Base-by-base conservation (phyloP, 345 rosid species). In the Murraya koenigii region DNA sequence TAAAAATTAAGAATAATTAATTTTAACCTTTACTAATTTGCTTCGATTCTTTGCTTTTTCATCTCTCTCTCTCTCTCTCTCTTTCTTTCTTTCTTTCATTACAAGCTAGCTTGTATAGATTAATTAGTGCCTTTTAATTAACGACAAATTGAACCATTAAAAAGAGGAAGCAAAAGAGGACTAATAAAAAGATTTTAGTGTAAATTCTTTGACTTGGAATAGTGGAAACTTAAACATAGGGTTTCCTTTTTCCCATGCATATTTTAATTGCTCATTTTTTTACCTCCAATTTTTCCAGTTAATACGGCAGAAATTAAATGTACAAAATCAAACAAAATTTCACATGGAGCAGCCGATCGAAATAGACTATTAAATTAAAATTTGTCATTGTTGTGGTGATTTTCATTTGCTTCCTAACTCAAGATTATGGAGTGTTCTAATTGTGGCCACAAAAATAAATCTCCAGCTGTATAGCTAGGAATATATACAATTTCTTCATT, bases 321-420 rank as follows among this genome's bases (percentile, higher is more conserved):
- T 7, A 28, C 32, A 63, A 32, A 63, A 22, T 69, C 69, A 74
- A 61, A 74, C 15, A 14, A 63, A 22, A 70, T 74, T 47, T 74
- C 70, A 47, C 69, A 62, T 44, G 61, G 39, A 47, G 38, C 47
- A 15, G 41, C 41, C 36, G 32, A 28, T 19, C 9, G 64, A 61
- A 28, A 28, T 15, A 25, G 58, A 41, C n/a, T 41, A 69, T 23
- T 52, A 17, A 41, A 15, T 41, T 6, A 7, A 2, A 25, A 14
- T 14, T 25, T 4, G 13, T 44, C 13, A 44, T 67, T 39, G 17
- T 68, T 39, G 55, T 26, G 5, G 58, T 33, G 68, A 64, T 28
- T 66, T 36, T 52, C 56, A 17, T 52, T 52, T 52, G 39, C 25
- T 22, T 36, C 7, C 14, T 35, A 41, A 66, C 47, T 66, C 17